These are phyloP conservation scores for Petasospora rhodanensis DNA, from an alignment of 1,139 yeast species.

Conservation along the genomic window DNA sequence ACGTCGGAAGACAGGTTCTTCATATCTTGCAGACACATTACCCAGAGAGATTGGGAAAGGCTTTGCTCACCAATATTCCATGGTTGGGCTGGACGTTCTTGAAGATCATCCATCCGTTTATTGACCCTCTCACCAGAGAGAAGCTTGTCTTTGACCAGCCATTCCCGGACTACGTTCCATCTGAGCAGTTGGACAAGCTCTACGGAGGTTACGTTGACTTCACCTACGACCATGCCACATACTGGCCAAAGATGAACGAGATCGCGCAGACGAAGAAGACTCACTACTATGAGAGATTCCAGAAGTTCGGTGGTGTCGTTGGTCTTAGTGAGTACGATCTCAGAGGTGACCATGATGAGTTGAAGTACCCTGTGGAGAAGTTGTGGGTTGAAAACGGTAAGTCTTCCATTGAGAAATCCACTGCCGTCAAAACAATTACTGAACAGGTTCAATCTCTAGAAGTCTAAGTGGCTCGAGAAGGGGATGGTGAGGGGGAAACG, in stretches of 20 bases:
- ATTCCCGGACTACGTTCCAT: conserved; percentile 74
- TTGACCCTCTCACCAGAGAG: conserved; percentile 91
- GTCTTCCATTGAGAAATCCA: conserved; percentile 3
- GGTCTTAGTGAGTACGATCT: conserved; percentile 83
- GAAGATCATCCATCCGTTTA: conserved; percentile 86
- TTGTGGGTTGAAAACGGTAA: conserved; percentile 2
- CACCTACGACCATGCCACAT: conserved; percentile 70
- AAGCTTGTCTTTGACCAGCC: conserved; percentile 90
- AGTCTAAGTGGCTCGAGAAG: too few relatives aligned
- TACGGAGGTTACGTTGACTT: conserved; percentile 84
- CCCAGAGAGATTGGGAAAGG: conserved; percentile 92
- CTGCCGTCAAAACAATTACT: conserved; percentile 4
- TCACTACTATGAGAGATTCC: conserved; percentile 58
- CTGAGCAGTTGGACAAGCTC: conserved; percentile 69
- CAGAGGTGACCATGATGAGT: conserved; percentile 40
- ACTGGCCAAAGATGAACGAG: conserved; percentile 70
- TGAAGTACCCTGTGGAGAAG: conserved; percentile 5
- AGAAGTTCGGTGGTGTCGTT: conserved; percentile 58
- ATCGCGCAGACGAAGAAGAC: conserved; percentile 53
- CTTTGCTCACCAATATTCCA: conserved; percentile 86
- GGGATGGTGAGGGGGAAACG: too few relatives aligned
- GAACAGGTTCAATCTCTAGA: conserved; percentile 5
- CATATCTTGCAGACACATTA: conserved; percentile 62
- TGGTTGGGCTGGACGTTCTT: conserved; percentile 89
- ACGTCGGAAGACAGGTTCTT: conserved; percentile 16